Percentiles rank a stretch among this genome's conserved stretches.
Conservation (phyloP, 805 yeast species). For the Barnettozyma salicaria region DNA sequence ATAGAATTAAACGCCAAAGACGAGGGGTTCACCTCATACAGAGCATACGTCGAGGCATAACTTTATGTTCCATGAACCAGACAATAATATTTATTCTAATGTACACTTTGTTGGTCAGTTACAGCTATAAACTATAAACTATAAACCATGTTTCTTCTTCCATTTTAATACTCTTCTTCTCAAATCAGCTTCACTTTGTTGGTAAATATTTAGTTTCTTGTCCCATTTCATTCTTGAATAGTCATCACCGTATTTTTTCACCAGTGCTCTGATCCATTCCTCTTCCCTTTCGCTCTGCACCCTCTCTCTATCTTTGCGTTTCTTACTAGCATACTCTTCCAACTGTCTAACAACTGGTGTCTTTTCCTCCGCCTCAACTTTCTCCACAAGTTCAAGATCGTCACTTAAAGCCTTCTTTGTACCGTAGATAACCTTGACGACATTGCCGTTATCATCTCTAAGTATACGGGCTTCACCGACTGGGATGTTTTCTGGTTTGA, state of each 20-base stretch:
- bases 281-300: constrained; percentile 65
- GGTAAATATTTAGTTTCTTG: constrained; percentile 72
- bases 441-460: constrained; percentile 65
- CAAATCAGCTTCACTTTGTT: constrained; percentile 81
- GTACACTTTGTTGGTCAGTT: constrained; percentile 1
- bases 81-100: constrained; percentile 5
- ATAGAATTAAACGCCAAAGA: constrained; percentile 52
- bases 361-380: constrained; percentile 25
- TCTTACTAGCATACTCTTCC: constrained; percentile 49
- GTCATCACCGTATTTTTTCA: constrained; percentile 81
- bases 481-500: constrained; percentile 50
- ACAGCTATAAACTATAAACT: background rate
- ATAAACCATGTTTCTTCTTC: constrained; percentile 42
- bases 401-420: constrained; percentile 39
- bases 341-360: constrained; percentile 65
- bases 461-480: constrained; percentile 75
- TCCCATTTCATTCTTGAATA: constrained; percentile 92
- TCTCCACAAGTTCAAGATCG: constrained; percentile 30
- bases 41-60: constrained; percentile 79
- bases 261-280: constrained; percentile 60
- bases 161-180: constrained; percentile 66
- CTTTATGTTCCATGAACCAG: too few species aligned
- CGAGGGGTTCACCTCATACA: constrained; percentile 66
- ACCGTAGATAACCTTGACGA: constrained; percentile 64
- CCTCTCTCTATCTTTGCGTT: constrained; percentile 40